These are phyloP conservation scores for Scorias spongiosa DNA, from an alignment of 2,329 filamentous ascomycete genomes.

Conservation along the genomic window DNA sequence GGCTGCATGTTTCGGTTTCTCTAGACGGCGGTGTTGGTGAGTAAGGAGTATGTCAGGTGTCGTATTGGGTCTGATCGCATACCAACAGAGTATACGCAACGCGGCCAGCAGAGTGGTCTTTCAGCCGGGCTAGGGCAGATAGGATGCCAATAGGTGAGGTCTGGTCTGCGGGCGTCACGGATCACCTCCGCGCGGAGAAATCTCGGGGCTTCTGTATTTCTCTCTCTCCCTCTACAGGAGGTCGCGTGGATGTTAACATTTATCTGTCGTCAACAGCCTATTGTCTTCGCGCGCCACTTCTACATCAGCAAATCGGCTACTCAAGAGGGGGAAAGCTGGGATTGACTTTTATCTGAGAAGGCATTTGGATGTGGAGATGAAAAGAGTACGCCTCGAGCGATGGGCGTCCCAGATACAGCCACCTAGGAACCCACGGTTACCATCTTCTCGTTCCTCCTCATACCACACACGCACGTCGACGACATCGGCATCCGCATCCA, in stretches of 20 bases:
- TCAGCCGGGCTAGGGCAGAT: too few relatives aligned
- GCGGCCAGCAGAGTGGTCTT: too few relatives aligned
- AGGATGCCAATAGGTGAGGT: too few relatives aligned
- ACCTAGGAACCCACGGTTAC: slow-evolving; percentile 31
- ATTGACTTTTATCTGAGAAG: too few relatives aligned
- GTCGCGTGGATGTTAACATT: background rate
- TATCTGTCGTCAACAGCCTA: too few relatives aligned
- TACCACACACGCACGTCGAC: background rate
- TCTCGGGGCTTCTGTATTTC: background rate
- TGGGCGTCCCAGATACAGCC: slow-evolving; percentile 46
- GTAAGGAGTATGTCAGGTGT: slow-evolving; percentile 2
- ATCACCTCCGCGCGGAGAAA: slow-evolving; percentile 1
- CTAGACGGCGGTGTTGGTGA: slow-evolving; percentile 1
- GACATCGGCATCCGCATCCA: background rate
- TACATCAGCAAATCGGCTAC: too few relatives aligned
- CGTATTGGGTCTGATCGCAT: background rate
- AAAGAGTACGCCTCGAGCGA: slow-evolving; percentile 40
- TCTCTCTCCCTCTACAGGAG: background rate
- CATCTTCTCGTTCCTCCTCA: slow-evolving; percentile 10
- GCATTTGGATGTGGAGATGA: slow-evolving; percentile 11
- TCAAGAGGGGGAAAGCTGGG: too few relatives aligned
- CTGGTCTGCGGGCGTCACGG: too few relatives aligned
- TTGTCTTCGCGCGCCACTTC: too few relatives aligned
- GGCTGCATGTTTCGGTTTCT: slow-evolving; percentile 13
- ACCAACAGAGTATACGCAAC: too few relatives aligned